Conservation (phyloP, 2,329 filamentous ascomycete genomes). For the Pseudovirgaria hyperparasitica region DNA sequence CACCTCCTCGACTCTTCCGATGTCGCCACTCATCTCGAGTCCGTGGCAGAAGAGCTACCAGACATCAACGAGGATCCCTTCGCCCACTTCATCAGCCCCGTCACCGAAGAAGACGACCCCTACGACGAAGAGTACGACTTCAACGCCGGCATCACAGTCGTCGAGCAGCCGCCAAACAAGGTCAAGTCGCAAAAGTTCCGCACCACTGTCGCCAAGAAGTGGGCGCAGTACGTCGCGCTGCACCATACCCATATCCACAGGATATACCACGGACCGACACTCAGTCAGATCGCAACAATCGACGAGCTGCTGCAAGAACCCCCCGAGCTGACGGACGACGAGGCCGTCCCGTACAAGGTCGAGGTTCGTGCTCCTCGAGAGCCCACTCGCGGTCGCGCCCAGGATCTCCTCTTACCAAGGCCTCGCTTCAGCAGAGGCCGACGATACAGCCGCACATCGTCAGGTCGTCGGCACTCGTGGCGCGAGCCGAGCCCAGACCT, state of each 20-base stretch:
- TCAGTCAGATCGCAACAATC: slow-evolving; percentile 3
- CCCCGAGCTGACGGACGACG: slow-evolving; percentile 7
- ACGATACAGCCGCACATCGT: slow-evolving; percentile 22
- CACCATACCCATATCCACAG: slow-evolving; percentile 20
- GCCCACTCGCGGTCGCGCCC: slow-evolving; percentile 22
- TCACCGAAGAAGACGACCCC: slow-evolving; percentile 28
- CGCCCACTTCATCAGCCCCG: slow-evolving; percentile 28
- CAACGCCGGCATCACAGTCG: slow-evolving; percentile 26
- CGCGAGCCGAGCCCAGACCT: slow-evolving; percentile 27
- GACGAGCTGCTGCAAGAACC: slow-evolving; percentile 1
- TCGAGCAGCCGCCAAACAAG: slow-evolving; percentile 14
- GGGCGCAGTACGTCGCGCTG: slow-evolving; percentile 26
- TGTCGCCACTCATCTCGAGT: slow-evolving; percentile 8
- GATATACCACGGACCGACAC: slow-evolving; percentile 16
- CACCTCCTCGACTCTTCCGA: slow-evolving; percentile 13
- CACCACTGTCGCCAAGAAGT: slow-evolving; percentile 25
- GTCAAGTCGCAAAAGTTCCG: slow-evolving; percentile 25
- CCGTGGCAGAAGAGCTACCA: slow-evolving; percentile 15
- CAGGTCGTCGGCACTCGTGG: slow-evolving; percentile 28
- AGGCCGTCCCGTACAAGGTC: slow-evolving; percentile 22
- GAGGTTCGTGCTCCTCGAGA: slow-evolving; percentile 17
- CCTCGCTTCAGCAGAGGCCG: slow-evolving; percentile 12
- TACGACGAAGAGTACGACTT: slow-evolving; percentile 21
- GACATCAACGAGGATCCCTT: slow-evolving; percentile 32
- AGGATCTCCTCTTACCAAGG: slow-evolving; percentile 21